These are phyloP conservation scores for Acorus gramineus DNA, from an alignment of 106 monocot species.

Conservation along the genomic window DNA sequence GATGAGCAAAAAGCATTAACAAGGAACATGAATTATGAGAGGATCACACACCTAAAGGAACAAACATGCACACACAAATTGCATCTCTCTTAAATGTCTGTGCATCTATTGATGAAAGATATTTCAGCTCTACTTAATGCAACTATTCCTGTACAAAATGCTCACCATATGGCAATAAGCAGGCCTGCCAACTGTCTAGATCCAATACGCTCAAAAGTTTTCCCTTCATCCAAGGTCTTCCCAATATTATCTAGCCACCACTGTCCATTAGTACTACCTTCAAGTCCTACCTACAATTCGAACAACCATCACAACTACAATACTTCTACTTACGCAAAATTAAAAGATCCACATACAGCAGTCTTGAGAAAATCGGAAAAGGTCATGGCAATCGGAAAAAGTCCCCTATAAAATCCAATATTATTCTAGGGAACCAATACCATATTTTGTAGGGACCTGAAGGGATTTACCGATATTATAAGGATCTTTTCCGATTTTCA, in stretches of 20 bases:
- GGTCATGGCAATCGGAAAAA: no score
- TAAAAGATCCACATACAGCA: neutral
- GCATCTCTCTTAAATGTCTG: neutral
- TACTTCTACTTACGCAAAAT: neutral
- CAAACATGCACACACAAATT: neutral
- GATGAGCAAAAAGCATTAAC: neutral
- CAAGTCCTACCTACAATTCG: constrained; percentile 59
- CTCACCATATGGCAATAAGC: constrained; percentile 47
- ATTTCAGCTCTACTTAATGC: neutral
- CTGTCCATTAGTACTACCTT: constrained; percentile 60
- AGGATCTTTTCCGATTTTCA: no score
- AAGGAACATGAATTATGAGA: neutral
- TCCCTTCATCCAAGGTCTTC: constrained; percentile 55
- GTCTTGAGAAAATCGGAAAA: neutral
- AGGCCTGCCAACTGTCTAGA: constrained; percentile 64
- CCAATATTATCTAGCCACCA: constrained; percentile 59
- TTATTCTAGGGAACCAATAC: no score
- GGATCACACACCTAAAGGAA: neutral
- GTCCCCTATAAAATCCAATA: no score
- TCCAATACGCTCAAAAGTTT: constrained; percentile 52
- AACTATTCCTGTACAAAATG: no score
- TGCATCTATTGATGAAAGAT: constrained; percentile 1
- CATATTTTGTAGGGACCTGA: neutral
- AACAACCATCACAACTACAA: neutral
- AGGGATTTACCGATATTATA: neutral